Evolutionary conservation across 345 rosid species (phyloP), one percentile per base, ranked within the genome.

Genomic region (Garcia nutans): DNA sequence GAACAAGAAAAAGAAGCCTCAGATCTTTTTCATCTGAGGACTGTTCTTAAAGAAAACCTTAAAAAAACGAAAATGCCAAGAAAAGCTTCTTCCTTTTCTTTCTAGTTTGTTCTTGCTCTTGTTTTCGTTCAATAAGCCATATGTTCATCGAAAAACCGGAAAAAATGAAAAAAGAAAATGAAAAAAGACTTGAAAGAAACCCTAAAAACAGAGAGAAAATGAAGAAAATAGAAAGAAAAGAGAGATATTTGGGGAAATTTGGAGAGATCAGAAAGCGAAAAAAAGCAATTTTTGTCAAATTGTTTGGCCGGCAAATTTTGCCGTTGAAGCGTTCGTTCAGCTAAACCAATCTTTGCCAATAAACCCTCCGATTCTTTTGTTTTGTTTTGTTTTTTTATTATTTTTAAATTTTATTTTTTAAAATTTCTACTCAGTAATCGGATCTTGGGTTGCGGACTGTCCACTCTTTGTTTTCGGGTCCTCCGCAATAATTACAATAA

Each of bases 321-420:
- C 93, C 76, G 89, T 87, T 88, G 97, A 92, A 90, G 84, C 87
- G 91, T 89, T 89, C 92, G 76, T 85, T 83, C 82, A 70, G 80
- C 82, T 64, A 84, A 85, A 83, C 79, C 75, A 80, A 69, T 83
- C 86, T 81, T 81, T 71, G 74, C 85, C 87, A 82, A 78, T 87
- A 54, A 86, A 85, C 65, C 74, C 75, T 65, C 79, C 76, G 47
- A 68, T 77, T 70, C 56, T 76, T 70, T 69, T 24, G 69, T 50
- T 73, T 31, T 24, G 23, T 56, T 50, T 65, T 58, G 16, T 70
- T n/a, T n/a, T n/a, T n/a, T n/a, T n/a, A n/a, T n/a, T n/a, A n/a
- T n/a, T n/a, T n/a, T n/a, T n/a, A n/a, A n/a, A n/a, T n/a, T 41
- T 57, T 74, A 41, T 75, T 67, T 62, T 24, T 50, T 56, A 63